Conservation (phyloP, 352 stramenopile species). For the Pythium brachiatum region DNA sequence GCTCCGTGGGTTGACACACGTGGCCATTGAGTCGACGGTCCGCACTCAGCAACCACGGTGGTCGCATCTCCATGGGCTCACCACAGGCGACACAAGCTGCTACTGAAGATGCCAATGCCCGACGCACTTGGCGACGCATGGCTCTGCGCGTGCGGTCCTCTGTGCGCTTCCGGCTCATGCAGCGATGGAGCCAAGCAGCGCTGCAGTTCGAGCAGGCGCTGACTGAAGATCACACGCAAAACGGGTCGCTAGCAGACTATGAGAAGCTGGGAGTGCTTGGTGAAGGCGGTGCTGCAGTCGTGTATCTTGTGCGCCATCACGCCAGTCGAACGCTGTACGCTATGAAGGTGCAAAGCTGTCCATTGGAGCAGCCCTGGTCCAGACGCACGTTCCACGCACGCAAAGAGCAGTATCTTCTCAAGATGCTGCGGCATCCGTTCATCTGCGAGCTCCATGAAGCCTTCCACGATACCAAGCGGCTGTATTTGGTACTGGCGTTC, state of each 20-base stretch:
- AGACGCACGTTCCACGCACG: conserved; percentile 25
- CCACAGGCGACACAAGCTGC: background rate
- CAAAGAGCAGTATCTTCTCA: conserved; percentile 30
- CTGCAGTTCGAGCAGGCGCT: background rate
- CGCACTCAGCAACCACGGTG: background rate
- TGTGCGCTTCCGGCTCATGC: conserved; percentile 16
- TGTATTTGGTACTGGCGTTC: conserved; percentile 33
- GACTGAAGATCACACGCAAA: background rate
- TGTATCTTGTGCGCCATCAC: conserved; percentile 33
- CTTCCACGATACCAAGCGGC: conserved; percentile 27
- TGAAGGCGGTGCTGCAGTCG: conserved; percentile 26
- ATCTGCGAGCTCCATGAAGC: conserved; percentile 25
- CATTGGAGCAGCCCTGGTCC: conserved; percentile 17
- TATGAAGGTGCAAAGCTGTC: conserved; percentile 30
- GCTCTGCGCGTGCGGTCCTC: conserved; percentile 15
- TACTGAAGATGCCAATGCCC: background rate
- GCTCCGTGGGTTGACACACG: too few relatives aligned
- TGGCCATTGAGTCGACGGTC: background rate
- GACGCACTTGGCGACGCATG: conserved; percentile 12
- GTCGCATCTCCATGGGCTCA: background rate
- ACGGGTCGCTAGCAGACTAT: conserved; percentile 18
- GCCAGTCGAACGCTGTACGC: conserved; percentile 21
- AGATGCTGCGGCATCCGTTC: conserved; percentile 32
- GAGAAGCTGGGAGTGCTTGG: conserved; percentile 32
- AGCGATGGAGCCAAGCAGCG: conserved; percentile 8